Evolutionary conservation across 345 rosid genomes (phyloP).

Genomic region (Pugionium dolabratum): DNA sequence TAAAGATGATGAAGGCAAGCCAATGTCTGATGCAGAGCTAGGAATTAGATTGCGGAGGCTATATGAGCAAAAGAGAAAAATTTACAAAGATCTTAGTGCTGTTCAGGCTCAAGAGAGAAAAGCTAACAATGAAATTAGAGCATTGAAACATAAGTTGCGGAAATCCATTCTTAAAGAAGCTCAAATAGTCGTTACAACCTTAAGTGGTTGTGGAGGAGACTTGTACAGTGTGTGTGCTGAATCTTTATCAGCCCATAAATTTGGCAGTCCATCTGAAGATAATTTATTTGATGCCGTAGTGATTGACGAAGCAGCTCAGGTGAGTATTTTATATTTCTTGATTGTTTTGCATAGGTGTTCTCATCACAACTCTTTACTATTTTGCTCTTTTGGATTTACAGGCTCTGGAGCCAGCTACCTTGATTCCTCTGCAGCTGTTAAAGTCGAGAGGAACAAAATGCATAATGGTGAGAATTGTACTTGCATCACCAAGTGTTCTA

Average conservation of each 20-base stretch:
- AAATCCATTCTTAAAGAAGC: constrained; percentile 87
- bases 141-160: constrained; percentile 71
- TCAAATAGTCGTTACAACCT: constrained; percentile 85
- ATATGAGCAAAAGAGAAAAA: constrained; percentile 81
- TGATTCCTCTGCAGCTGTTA: constrained; percentile 92
- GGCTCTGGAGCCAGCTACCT: constrained; percentile 99
- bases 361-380: constrained; percentile 23
- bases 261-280: constrained; percentile 72
- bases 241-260: constrained; percentile 65
- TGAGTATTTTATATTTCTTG: constrained; percentile 39
- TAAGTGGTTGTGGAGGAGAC: constrained; percentile 99
- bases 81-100: constrained; percentile 77
- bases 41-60: constrained; percentile 64
- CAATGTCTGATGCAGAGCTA: constrained; percentile 67
- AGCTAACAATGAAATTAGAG: constrained; percentile 65
- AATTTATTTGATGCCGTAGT: constrained; percentile 89
- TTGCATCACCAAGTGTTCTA: neutral
- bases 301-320: constrained; percentile 99
- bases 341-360: constrained; percentile 30
- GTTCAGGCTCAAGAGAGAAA: constrained; percentile 83
- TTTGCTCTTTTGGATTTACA: constrained; percentile 40
- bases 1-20: constrained; percentile 51
- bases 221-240: constrained; percentile 89
- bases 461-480: constrained; percentile 64
- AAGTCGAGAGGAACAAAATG: constrained; percentile 87